Conservation (phyloP, 2,329 filamentous ascomycete species). For the Helotiales sp. region DNA sequence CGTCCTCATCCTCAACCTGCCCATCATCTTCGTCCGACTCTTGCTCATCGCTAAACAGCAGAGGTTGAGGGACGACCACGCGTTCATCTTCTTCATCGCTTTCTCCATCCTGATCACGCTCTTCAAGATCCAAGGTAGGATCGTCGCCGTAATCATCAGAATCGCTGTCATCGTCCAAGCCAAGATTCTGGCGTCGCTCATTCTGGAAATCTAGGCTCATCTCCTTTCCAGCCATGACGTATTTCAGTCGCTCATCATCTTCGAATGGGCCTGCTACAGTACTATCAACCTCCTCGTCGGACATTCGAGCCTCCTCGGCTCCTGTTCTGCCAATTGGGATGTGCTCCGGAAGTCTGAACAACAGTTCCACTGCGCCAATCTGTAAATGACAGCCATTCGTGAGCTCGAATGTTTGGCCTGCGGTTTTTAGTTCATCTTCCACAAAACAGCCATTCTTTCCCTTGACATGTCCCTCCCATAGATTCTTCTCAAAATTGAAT, state of each 20-base stretch:
- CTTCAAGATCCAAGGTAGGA: no score
- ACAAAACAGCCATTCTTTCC: constrained; percentile 71
- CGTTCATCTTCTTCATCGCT: constrained; percentile 28
- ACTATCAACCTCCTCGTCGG: constrained; percentile 46
- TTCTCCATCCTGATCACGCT: constrained; percentile 33
- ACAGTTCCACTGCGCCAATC: constrained; percentile 72
- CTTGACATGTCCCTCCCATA: constrained; percentile 67
- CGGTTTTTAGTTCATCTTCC: constrained; percentile 61
- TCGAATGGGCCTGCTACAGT: constrained; percentile 42
- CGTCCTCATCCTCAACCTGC: constrained; percentile 40
- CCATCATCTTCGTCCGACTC: constrained; percentile 35
- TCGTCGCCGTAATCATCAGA: constrained; percentile 30
- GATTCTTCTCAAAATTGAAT: constrained; percentile 65
- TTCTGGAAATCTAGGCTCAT: constrained; percentile 78
- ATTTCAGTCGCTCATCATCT: not conserved
- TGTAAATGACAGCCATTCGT: constrained; percentile 70
- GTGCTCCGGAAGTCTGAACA: constrained; percentile 68
- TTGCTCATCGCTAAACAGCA: constrained; percentile 28
- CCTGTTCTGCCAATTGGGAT: constrained; percentile 62
- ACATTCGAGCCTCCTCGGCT: constrained; percentile 55
- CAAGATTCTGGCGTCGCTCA: constrained; percentile 58
- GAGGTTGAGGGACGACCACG: constrained; percentile 20
- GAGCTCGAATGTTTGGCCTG: constrained; percentile 60
- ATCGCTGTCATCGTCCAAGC: constrained; percentile 40
- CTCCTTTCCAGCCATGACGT: constrained; percentile 55